Conservation (phyloP, 1,284 basidiomycete genomes). For the Ustilago cynodontis region DNA sequence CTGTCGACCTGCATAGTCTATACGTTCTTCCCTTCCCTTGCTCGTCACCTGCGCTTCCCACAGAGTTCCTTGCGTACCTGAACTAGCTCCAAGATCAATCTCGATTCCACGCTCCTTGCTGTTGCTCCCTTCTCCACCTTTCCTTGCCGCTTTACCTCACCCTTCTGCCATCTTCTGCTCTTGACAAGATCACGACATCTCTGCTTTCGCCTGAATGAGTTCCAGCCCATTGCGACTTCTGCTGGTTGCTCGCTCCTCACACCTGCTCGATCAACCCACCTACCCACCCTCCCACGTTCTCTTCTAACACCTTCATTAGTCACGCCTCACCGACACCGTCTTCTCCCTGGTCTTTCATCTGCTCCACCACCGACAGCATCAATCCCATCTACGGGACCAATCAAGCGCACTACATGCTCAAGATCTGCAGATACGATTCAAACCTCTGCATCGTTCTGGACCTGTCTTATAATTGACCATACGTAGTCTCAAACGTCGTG, state of each 20-base stretch:
- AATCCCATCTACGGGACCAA: background rate
- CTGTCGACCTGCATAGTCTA: background rate
- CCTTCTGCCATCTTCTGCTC: background rate
- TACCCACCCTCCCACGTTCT: background rate
- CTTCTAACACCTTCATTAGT: background rate
- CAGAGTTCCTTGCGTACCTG: constrained; percentile 30
- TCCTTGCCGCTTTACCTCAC: background rate
- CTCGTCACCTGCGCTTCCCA: constrained; percentile 8
- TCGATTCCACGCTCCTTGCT: constrained; percentile 20
- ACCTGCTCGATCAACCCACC: background rate
- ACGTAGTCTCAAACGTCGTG: too few relatives aligned
- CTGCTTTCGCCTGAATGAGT: background rate
- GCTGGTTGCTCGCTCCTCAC: background rate
- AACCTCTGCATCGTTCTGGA: background rate
- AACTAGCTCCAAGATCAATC: constrained; percentile 11
- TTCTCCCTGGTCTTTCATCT: background rate
- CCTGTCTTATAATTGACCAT: too few relatives aligned
- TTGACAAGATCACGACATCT: background rate
- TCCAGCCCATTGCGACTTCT: background rate
- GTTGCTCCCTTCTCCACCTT: background rate
- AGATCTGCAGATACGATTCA: background rate
- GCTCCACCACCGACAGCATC: background rate
- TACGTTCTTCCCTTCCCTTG: background rate
- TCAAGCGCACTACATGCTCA: background rate
- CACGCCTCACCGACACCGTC: background rate